Evolutionary conservation across 1,284 basidiomycete genomes (phyloP).

Genomic region (Rhodotorula sp.): DNA sequence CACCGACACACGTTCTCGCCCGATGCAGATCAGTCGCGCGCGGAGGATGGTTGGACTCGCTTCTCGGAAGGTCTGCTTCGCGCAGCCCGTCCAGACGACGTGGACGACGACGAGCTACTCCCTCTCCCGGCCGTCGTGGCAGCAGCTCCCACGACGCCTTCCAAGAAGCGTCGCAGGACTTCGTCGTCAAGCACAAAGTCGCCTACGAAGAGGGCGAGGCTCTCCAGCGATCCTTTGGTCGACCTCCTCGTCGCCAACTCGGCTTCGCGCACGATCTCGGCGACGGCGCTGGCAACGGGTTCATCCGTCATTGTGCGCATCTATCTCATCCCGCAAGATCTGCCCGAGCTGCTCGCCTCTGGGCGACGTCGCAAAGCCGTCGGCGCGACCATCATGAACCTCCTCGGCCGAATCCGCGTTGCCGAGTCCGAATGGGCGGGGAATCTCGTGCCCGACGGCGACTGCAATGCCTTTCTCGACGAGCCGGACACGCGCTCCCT

Average conservation of each 20-base stretch:
- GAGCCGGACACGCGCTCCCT: slow-evolving; percentile 35
- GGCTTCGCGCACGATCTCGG: slow-evolving; percentile 7
- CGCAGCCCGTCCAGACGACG: neutral
- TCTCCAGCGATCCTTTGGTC: neutral
- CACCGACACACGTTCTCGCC: neutral
- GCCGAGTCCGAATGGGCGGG: slow-evolving; percentile 13
- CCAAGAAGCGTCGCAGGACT: slow-evolving; percentile 4
- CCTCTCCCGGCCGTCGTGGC: no score
- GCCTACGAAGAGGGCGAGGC: slow-evolving; percentile 6
- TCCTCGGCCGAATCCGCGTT: slow-evolving; percentile 13
- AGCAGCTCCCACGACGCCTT: no score
- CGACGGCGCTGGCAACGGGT: neutral
- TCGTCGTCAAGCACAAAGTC: neutral
- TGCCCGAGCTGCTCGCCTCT: slow-evolving; percentile 1
- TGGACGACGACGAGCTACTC: neutral
- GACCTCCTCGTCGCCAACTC: slow-evolving; percentile 12
- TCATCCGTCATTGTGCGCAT: slow-evolving; percentile 13
- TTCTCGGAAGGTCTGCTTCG: slow-evolving; percentile 5
- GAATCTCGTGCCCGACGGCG: neutral
- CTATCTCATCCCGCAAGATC: slow-evolving; percentile 34
- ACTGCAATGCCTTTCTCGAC: neutral
- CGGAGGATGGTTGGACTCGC: slow-evolving; percentile 20
- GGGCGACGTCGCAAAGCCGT: slow-evolving; percentile 1
- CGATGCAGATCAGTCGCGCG: neutral
- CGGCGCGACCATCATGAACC: neutral